Base-by-base conservation (phyloP, 2,329 filamentous ascomycete genomes). In the Colletotrichum australisinense region DNA sequence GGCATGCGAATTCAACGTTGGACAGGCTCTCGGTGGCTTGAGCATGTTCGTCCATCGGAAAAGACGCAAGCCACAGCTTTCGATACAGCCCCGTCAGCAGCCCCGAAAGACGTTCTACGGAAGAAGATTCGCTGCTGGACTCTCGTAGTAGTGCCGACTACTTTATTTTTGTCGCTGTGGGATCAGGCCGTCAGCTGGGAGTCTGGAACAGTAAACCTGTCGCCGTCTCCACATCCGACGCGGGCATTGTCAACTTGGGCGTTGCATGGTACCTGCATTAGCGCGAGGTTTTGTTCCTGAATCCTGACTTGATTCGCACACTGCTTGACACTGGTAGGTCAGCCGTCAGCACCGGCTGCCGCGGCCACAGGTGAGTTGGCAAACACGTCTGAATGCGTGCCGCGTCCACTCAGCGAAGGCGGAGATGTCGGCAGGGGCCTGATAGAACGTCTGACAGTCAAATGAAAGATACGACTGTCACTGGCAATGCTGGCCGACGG, bases 181-280 rank as follows among this genome's bases (percentile, higher is more conserved):
- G 24, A 52, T 32, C 57, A 46, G 24, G 52, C 59, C 42, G 46
- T 42, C 28, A 30, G 19, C 24, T 42, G 28, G 59, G 16, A 49
- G 68, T 55, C 35, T 57, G 26, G 53, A 53, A 38, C 42, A 53
- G 65, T 58, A n/a, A 60, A 60, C 32, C 55, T n/a, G 64, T 55
- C n/a, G 24, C 32, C 46, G 66, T 55, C n/a, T 38, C 32, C 55
- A 59, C 66, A 59, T 46, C 30, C 22, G 35, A 58, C 14, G 57
- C n/a, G 60, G 60, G 49, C 42, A 63, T 60, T n/a, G 19, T 52
- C 49, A 46, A 52, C 56, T 56, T 49, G 60, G 28, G 38, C 35
- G 46, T 49, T 70, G 62, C 56, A 30, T 55, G 55, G 70, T 73
- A 64, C 70, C 70, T 73, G 70, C 70, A 62, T 70, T 73, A 70